Percentiles rank a stretch among this genome's conserved stretches.
These are phyloP conservation scores for Gastrodia elata DNA, from an alignment of 106 monocot species.

Conservation along the genomic window DNA sequence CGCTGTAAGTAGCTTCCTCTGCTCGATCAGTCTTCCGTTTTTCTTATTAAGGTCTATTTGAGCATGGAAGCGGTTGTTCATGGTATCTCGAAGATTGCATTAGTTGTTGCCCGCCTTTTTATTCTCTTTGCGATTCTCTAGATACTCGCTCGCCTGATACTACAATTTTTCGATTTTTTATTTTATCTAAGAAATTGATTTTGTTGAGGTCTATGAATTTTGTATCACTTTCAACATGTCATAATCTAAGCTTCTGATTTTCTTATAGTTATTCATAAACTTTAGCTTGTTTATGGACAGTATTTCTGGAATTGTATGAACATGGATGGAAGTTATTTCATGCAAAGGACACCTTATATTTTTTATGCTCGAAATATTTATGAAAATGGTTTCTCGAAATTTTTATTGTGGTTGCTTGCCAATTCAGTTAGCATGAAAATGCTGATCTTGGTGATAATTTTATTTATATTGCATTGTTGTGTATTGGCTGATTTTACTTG, in stretches of 20 bases:
- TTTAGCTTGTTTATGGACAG: not conserved
- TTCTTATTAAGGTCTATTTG: not conserved
- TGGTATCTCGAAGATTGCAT: not conserved
- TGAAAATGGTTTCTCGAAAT: not conserved
- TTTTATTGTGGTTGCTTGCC: not conserved
- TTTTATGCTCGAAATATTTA: not conserved
- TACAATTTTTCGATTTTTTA: not conserved
- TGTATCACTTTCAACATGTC: not conserved
- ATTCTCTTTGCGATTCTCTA: not conserved
- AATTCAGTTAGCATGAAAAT: not conserved
- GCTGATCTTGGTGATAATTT: not conserved
- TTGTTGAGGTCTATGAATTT: not conserved
- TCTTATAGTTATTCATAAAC: not conserved
- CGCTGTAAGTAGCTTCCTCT: conserved; percentile 44
- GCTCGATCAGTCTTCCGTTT: not conserved
- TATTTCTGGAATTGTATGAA: not conserved
- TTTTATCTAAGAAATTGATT: not conserved
- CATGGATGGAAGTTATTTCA: not conserved
- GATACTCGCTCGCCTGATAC: not conserved
- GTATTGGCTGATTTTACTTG: not conserved
- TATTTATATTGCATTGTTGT: not conserved
- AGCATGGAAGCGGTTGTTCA: not conserved
- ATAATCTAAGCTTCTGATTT: not conserved
- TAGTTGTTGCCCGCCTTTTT: not conserved
- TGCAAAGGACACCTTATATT: not conserved